Base-by-base conservation (phyloP, 192 early-diverging fungal species). In the Gorgonomyces haynaldii region DNA sequence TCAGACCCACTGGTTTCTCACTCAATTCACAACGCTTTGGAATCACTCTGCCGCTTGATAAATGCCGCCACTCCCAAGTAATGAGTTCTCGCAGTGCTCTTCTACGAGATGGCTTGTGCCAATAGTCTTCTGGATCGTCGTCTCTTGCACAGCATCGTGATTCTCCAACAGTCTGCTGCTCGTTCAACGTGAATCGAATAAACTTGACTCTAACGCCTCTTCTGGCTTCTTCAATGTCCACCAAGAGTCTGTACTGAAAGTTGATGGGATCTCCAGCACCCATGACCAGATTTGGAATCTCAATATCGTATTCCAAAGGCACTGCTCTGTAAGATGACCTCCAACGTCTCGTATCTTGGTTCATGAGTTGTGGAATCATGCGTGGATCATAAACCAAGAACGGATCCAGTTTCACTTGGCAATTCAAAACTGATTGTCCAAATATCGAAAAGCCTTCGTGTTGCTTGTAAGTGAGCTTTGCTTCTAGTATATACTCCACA, bases 261-360 rank as follows among this genome's bases (percentile, higher is more conserved):
- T 43, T 28, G 7, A 74, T 50, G 12, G 54, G 10, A 49, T 74
- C 72, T 1, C 56, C 54, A 19, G 72, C 60, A 19, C 72, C 72
- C 30, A 69, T 41, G 10, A 60, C 65, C 12, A 56, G 62, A 21
- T 62, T n/a, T 4, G 42, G 30, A 24, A 74, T 37, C 35, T 70
- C 72, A 13, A 74, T 50, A 37, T 74, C 72, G 61, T 69, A 74
- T 47, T 74, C 72, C 12, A 69, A 28, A 10, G 72, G 72, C 8
- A 34, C 26, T 9, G 69, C 64, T 4, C 63, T 62, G 4, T 62
- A 61, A 9, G 64, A 59, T 2, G 61, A 64, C 12, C 65, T 40
- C 72, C 72, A 74, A 4, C 62, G 54, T 32, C 64, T 53, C 29
- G 62, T 50, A 36, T 74, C 71, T n/a, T 64, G 66, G 28, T 64